These are phyloP conservation scores for Meyerozyma sp. DNA, from an alignment of 1,139 yeast genomes.

Conservation along the genomic window DNA sequence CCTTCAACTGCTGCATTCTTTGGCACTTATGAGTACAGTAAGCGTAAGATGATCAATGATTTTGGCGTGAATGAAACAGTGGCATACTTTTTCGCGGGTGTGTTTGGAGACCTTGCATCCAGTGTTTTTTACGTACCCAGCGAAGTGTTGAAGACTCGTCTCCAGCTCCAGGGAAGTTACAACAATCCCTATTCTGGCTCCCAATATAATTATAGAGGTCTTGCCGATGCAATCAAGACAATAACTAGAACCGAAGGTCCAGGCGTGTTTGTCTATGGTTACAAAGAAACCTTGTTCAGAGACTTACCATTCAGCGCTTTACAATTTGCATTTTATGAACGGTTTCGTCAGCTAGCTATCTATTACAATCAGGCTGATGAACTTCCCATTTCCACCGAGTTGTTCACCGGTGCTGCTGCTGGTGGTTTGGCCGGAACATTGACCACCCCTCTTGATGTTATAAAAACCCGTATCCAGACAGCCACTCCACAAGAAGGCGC, in stretches of 20 bases:
- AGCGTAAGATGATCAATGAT: conserved; percentile 62
- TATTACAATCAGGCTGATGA: conserved; percentile 34
- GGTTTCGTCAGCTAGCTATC: conserved; percentile 65
- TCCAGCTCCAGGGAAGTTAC: conserved; percentile 84
- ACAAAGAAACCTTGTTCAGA: conserved; percentile 85
- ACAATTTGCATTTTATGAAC: conserved; percentile 93
- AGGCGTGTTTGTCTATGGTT: conserved; percentile 77
- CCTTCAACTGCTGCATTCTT: conserved; percentile 94
- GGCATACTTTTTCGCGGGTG: conserved; percentile 79
- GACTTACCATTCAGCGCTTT: conserved; percentile 94
- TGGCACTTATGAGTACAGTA: conserved; percentile 80
- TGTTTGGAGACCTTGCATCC: conserved; percentile 85
- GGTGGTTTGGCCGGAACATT: conserved; percentile 90
- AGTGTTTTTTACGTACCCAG: conserved; percentile 95
- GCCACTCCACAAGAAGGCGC: conserved; percentile 15
- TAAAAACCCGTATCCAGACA: conserved; percentile 90
- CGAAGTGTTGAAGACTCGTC: conserved; percentile 89
- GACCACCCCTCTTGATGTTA: conserved; percentile 86
- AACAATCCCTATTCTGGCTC: conserved; percentile 75
- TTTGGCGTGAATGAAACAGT: conserved; percentile 71
- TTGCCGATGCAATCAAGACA: conserved; percentile 61
- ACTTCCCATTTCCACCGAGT: conserved; percentile 57
- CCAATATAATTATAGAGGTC: conserved; percentile 80
- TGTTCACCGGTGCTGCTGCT: conserved; percentile 89
- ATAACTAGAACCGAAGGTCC: conserved; percentile 68